Conservation (phyloP, 1,139 yeast genomes). For the Magnusiomyces fungicola region DNA sequence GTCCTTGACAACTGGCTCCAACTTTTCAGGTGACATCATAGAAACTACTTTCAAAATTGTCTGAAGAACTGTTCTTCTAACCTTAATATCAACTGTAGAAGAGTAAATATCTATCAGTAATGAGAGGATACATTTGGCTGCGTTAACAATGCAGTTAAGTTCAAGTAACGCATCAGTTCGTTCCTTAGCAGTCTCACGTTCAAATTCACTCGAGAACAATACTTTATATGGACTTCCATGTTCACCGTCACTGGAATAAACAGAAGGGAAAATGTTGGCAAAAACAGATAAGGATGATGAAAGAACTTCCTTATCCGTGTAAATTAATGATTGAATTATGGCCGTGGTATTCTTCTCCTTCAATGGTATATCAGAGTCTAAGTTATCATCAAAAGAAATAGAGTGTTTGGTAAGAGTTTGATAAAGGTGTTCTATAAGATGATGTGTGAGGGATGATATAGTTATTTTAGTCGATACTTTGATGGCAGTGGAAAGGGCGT, state of each 20-base stretch:
- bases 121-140: conserved; percentile 49
- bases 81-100: conserved; percentile 62
- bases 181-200: conserved; percentile 13
- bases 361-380: conserved; percentile 15
- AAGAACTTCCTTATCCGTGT: conserved; percentile 62
- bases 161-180: conserved; percentile 16
- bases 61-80: conserved; percentile 55
- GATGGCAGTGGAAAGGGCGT: conserved; percentile 38
- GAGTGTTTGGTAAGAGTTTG: conserved; percentile 31
- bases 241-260: conserved; percentile 16
- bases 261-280: conserved; percentile 42
- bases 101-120: conserved; percentile 65
- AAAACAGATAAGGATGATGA: conserved; percentile 50
- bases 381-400: conserved; percentile 24
- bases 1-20: conserved; percentile 23
- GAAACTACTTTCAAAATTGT: conserved; percentile 48
- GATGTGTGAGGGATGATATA: conserved; percentile 20
- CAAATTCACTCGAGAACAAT: conserved; percentile 19
- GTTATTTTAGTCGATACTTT: conserved; percentile 32
- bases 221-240: conserved; percentile 29
- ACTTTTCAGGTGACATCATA: conserved; percentile 24
- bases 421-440: conserved; percentile 21
- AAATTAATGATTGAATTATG: conserved; percentile 65
- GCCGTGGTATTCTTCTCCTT: conserved; percentile 29
- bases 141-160: conserved; percentile 27